Evolutionary conservation across 306 rosid species (phyloP).

Genomic region (Vicia villosa): DNA sequence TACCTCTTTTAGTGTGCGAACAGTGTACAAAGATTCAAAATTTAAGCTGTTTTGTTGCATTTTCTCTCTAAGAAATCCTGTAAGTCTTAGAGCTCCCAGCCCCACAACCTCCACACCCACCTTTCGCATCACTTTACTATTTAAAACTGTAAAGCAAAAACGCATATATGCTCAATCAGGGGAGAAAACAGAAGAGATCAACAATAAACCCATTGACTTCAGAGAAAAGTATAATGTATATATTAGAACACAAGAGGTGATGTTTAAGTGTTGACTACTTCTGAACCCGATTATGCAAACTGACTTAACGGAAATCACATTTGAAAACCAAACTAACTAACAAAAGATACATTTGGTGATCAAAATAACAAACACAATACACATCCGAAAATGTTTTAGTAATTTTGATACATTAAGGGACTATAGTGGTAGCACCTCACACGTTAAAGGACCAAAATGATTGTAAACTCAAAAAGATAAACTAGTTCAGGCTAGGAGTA

Average conservation of each 20-base stretch:
- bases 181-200: too few relatives aligned
- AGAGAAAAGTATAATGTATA: too few relatives aligned
- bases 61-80: too few relatives aligned
- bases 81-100: too few relatives aligned
- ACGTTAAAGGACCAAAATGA: not conserved
- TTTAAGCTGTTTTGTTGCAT: too few relatives aligned
- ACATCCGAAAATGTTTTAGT: not conserved
- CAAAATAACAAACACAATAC: not conserved
- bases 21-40: too few relatives aligned
- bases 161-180: too few relatives aligned
- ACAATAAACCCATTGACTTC: too few relatives aligned
- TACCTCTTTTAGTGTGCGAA: too few relatives aligned
- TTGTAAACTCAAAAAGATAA: not conserved
- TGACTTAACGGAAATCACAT: not conserved
- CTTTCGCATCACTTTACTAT: too few relatives aligned
- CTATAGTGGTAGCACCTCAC: not conserved
- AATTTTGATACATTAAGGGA: not conserved
- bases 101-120: too few relatives aligned
- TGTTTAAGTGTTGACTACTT: slow-evolving; percentile 10
- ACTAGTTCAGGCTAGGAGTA: not conserved
- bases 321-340: not conserved
- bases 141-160: too few relatives aligned
- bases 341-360: not conserved
- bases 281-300: slow-evolving; percentile 4
- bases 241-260: not conserved